Conservation (phyloP, 768 basidiomycete species). For the Rhodosporidiobolus odoratus region DNA sequence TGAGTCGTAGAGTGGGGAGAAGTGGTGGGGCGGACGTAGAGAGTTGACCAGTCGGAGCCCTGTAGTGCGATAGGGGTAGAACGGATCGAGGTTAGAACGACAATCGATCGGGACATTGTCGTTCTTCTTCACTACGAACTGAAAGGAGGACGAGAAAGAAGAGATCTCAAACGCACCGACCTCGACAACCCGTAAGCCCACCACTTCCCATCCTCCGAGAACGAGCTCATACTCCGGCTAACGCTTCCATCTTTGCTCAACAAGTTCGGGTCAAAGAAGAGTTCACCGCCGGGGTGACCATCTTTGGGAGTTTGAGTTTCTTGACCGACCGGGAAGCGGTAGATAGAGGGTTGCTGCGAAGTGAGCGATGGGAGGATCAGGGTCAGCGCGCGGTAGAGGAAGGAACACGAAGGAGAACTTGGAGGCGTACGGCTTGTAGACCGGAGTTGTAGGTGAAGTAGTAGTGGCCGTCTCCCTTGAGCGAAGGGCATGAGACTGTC, state of each 20-base stretch:
- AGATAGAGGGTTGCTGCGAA: conserved; percentile 56
- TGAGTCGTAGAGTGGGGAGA: conserved; percentile 54
- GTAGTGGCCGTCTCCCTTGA: conserved; percentile 65
- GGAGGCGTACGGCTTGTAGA: conserved; percentile 61
- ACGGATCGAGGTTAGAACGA: neutral
- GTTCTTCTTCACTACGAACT: neutral
- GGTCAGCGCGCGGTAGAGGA: neutral
- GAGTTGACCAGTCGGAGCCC: conserved; percentile 44
- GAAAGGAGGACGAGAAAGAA: too few species aligned
- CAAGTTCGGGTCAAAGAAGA: conserved; percentile 76
- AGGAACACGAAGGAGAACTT: neutral
- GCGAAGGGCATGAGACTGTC: conserved; percentile 56
- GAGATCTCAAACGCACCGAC: neutral
- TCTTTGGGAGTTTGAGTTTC: conserved; percentile 37
- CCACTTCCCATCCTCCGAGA: conserved; percentile 64
- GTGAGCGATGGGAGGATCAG: neutral
- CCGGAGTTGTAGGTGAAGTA: conserved; percentile 65
- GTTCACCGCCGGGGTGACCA: conserved; percentile 55
- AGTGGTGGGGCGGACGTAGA: conserved; percentile 56
- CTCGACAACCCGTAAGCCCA: conserved; percentile 50
- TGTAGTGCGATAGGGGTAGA: neutral
- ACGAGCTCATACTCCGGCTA: conserved; percentile 57
- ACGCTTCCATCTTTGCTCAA: conserved; percentile 68
- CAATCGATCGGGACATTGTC: too few species aligned
- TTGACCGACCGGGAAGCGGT: conserved; percentile 52